Evolutionary conservation across 306 rosid genomes (phyloP).

Genomic region (Quercus engelmannii): DNA sequence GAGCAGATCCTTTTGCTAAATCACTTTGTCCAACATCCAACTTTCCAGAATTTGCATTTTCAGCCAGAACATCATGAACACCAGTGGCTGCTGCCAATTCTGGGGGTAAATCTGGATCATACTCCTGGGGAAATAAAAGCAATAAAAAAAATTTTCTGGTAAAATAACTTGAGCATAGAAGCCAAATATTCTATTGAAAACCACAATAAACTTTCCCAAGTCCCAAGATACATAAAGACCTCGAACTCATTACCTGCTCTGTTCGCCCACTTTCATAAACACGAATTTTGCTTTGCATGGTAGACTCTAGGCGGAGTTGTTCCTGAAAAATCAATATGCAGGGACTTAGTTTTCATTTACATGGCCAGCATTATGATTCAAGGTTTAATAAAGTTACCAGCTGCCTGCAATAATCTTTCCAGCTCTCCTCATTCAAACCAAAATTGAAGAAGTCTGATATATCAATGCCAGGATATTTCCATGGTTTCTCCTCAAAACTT

Average conservation of each 20-base stretch:
- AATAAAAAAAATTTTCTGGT: neutral
- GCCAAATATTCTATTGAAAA: constrained; percentile 2
- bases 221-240: neutral
- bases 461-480: constrained; percentile 84
- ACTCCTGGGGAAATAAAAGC: constrained; percentile 51
- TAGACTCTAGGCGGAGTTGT: constrained; percentile 94
- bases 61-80: constrained; percentile 56
- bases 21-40: constrained; percentile 62
- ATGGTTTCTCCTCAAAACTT: constrained; percentile 90
- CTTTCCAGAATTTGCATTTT: constrained; percentile 53
- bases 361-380: neutral
- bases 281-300: constrained; percentile 98
- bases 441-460: constrained; percentile 89
- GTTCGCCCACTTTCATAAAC: constrained; percentile 97
- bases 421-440: constrained; percentile 87
- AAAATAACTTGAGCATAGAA: neutral
- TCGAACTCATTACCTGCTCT: constrained; percentile 62
- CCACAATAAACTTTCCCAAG: neutral
- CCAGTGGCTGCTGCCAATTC: constrained; percentile 97
- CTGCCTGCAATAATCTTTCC: constrained; percentile 97
- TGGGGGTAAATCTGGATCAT: constrained; percentile 98
- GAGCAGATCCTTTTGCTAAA: constrained; percentile 57
- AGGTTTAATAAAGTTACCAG: constrained; percentile 57
- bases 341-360: constrained; percentile 19
- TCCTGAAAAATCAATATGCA: constrained; percentile 52